Conservation (phyloP, 805 yeast genomes). For the Candida mattraensis region DNA sequence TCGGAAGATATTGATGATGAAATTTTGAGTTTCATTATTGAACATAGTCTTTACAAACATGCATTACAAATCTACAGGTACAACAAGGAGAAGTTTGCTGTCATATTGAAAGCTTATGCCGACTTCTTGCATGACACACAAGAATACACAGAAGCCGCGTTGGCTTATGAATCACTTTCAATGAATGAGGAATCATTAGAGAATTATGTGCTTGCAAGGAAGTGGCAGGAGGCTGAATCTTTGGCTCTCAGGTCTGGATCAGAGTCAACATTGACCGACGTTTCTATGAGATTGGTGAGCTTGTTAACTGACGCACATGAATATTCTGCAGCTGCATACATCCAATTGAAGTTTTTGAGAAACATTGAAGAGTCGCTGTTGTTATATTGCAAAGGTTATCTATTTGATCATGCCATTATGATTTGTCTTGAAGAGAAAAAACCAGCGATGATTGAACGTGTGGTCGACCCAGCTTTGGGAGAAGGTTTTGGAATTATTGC, state of each 20-base stretch:
- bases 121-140: slow-evolving; percentile 53
- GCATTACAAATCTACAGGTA: slow-evolving; percentile 67
- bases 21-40: slow-evolving; percentile 64
- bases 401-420: slow-evolving; percentile 74
- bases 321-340: slow-evolving; percentile 78
- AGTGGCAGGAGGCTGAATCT: slow-evolving; percentile 83
- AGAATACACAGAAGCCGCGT: slow-evolving; percentile 71
- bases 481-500: slow-evolving; percentile 89
- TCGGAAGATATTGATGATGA: slow-evolving; percentile 46
- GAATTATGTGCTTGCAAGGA: slow-evolving; percentile 64
- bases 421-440: slow-evolving; percentile 48
- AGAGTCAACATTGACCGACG: slow-evolving; percentile 39
- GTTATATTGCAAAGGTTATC: slow-evolving; percentile 71
- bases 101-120: slow-evolving; percentile 63
- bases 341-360: slow-evolving; percentile 61
- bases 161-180: slow-evolving; percentile 70
- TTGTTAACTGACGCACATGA: slow-evolving; percentile 65
- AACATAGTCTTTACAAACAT: slow-evolving; percentile 65
- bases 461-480: slow-evolving; percentile 72
- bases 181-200: slow-evolving; percentile 62
- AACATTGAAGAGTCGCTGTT: slow-evolving; percentile 62
- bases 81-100: slow-evolving; percentile 51
- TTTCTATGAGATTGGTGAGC: slow-evolving; percentile 61
- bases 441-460: slow-evolving; percentile 48
- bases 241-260: slow-evolving; percentile 46